Conservation (phyloP, 192 early-diverging fungal genomes). For the Gigaspora rosea region DNA sequence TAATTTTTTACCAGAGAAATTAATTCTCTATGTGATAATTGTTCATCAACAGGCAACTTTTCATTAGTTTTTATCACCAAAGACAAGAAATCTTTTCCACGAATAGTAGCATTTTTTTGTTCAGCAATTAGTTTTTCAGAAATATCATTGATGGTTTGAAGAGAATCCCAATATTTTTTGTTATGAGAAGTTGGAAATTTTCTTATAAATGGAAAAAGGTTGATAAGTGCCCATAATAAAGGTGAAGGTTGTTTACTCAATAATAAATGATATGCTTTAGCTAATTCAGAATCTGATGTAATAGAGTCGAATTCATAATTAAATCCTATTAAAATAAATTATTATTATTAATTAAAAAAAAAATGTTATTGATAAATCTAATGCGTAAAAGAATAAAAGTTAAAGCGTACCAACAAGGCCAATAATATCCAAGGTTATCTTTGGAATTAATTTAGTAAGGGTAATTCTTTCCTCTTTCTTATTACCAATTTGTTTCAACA, state of each 20-base stretch:
- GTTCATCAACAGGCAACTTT: slow-evolving; percentile 38
- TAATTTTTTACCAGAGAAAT: slow-evolving; percentile 37
- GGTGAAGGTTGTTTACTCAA: too few species aligned
- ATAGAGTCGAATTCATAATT: slow-evolving; percentile 51
- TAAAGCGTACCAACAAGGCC: slow-evolving; percentile 27
- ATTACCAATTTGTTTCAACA: too few species aligned
- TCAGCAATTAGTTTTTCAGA: slow-evolving; percentile 42
- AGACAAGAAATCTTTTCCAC: slow-evolving; percentile 48
- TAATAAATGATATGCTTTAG: slow-evolving; percentile 38
- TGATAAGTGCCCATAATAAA: slow-evolving; percentile 25
- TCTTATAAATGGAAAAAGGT: slow-evolving; percentile 28
- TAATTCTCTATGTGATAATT: slow-evolving; percentile 46
- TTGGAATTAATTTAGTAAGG: too few species aligned
- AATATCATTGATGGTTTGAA: slow-evolving; percentile 15
- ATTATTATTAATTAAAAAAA: not conserved
- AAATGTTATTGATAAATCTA: not conserved
- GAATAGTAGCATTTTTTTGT: slow-evolving; percentile 32
- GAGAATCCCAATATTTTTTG: slow-evolving; percentile 5
- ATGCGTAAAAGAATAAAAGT: too few species aligned
- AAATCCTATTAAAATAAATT: slow-evolving; percentile 39
- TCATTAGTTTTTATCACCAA: slow-evolving; percentile 47
- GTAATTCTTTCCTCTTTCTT: too few species aligned
- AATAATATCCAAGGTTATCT: too few species aligned
- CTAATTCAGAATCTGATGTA: slow-evolving; percentile 43
- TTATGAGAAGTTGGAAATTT: slow-evolving; percentile 38